phyloP scores from a whole-genome alignment of 345 rosid species.

The Hibiscus tridactylites region DNA sequence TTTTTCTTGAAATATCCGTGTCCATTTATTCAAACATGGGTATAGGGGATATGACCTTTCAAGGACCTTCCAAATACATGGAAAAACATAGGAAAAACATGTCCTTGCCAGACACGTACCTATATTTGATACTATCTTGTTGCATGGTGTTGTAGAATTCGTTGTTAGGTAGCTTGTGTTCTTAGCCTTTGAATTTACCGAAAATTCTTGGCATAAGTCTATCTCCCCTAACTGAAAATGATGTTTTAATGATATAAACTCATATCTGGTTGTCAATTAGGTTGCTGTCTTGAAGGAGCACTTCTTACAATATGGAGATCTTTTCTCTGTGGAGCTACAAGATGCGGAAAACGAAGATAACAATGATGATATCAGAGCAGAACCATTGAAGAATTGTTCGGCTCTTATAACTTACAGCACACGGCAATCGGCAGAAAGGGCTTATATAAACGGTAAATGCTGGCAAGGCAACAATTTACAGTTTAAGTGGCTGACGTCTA shows the following conservation, averaged over 20 bases:
- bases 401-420: constrained; percentile 49
- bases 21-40: background rate
- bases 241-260: background rate
- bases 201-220: background rate
- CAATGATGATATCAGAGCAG: constrained; percentile 22
- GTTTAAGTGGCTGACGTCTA: constrained; percentile 55
- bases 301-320: constrained; percentile 67
- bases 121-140: no score
- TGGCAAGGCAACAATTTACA: constrained; percentile 74
- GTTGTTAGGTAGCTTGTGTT: background rate
- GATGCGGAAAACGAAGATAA: constrained; percentile 19
- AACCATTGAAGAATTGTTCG: constrained; percentile 31
- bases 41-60: background rate
- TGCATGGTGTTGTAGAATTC: no score
- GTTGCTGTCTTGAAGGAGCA: constrained; percentile 58
- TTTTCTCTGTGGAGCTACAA: constrained; percentile 52
- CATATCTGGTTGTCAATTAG: constrained; percentile 25
- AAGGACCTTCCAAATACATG: background rate
- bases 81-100: background rate
- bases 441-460: constrained; percentile 65
- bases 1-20: background rate
- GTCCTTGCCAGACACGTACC: no score
- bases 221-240: background rate
- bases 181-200: background rate
- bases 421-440: constrained; percentile 71